Base-by-base conservation (phyloP, 352 stramenopile genomes). In the Phytopythium helicoides region DNA sequence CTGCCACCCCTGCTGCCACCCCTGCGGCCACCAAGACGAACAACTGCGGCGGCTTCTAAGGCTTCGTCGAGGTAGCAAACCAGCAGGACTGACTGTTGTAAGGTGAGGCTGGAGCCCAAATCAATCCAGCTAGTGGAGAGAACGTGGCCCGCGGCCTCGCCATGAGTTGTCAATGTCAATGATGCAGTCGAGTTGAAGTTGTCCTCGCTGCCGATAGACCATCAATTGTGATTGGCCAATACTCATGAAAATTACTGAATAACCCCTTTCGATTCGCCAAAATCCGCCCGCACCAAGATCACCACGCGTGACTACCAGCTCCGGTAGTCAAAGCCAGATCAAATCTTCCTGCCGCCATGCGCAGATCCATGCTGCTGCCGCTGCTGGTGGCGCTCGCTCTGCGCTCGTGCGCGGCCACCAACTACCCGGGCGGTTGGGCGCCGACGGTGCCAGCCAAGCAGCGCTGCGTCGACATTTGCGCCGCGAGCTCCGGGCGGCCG, bases 381-480 rank as follows among this genome's bases (percentile, higher is more conserved):
- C 16, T 33, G 3, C 23, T 64, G 35, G n/a, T 54, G 22, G 42
- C 19, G 22, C 15, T 52, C 33, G n/a, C 33, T 41, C 18, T 31
- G 11, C 10, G 19, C 33, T 42, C 18, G 6, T 47, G 34, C 11
- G 22, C 22, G 21, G 45, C 37, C 38, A 72, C 74, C 12, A 63
- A 81, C 53, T 83, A 83, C 54, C 57, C 67, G 9, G 73, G 73
- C 15, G 73, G 70, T 1, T 84, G 70, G 69, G 15, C 44, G 19
- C 63, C 62, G 0, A 47, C 52, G 19, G 23, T 21, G 16, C 46
- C 46, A 8, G 18, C 46, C 46, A 28, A 34, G 31, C 56, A 54
- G 15, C 52, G 67, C 47, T 85, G 73, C 46, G 70, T 85, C 6
- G 62, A 81, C 50, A 85, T 85, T 33, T 85, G 73, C 37, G 37